Base-by-base conservation (phyloP, 192 early-diverging fungal species). In the Coemansia sp. region DNA sequence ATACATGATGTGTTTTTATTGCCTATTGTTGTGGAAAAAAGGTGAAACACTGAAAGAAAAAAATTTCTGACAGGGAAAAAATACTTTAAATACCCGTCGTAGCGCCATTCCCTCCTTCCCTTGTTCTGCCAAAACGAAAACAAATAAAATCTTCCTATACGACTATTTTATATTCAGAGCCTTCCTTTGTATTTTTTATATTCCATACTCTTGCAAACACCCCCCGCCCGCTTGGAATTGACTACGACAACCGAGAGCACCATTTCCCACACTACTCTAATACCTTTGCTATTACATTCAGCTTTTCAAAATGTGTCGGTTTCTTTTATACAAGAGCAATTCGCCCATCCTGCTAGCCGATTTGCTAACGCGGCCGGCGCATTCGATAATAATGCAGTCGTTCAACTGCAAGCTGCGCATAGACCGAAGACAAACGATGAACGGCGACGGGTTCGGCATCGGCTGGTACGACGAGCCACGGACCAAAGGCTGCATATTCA, bases 381-480 rank as follows among this genome's bases (percentile, higher is more conserved):
- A 91, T 56, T 91, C 89, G 23, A 91, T 91, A 36, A 89, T 91
- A 48, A 89, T 89, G 74, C 90, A 91, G 71, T 89, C 89, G 55
- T 87, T 89, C 68, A 88, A 88, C 72, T 87, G 83, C 58, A 84
- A 83, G 68, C 71, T 91, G 45, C 84, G 85, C 39, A 63, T 91
- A 5, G 88, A 91, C 71, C 65, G 64, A 29, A 48, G 82, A 56
- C 69, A 84, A 67, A 83, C 86, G 2, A 82, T 89, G 65, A 91
- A 91, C 75, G 89, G 89, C 53, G 90, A 91, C 68, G 90, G 90
- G 23, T 90, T 91, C 72, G 90, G 90, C 30, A 86, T 91, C 47
- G 90, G 86, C 51, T 85, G 77, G 79, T 83, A 83, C 81, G 88
- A 89, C 71, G 86, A 91, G 64, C 83, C 78, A 39, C 71, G 84